Percentiles rank a stretch among this genome's conserved stretches.
Conservation (phyloP, 176 grass and related monocot genomes). For the Thinopyrum elongatum region DNA sequence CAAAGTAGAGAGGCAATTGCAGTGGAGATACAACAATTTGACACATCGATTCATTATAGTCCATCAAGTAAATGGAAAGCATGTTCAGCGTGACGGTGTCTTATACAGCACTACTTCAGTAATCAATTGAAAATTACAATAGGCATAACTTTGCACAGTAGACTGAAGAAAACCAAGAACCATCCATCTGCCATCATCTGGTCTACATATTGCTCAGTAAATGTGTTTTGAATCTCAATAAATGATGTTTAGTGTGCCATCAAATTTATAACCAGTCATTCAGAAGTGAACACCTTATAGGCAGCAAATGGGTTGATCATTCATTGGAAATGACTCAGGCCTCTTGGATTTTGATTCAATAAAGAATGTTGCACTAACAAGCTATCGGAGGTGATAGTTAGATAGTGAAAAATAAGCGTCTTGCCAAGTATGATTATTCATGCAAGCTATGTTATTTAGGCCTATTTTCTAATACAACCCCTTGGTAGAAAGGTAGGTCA, state of each 20-base stretch:
- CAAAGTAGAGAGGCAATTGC: neutral
- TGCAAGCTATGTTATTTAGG: neutral
- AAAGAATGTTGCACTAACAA: neutral
- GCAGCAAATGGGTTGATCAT: neutral
- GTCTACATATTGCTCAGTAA: neutral
- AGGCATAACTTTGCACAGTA: neutral
- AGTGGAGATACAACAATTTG: neutral
- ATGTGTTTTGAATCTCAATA: neutral
- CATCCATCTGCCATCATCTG: too few relatives aligned
- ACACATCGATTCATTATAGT: neutral
- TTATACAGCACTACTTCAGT: neutral
- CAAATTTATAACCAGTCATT: neutral
- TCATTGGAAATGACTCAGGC: neutral
- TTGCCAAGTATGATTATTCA: neutral
- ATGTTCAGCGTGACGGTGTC: neutral
- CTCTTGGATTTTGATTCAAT: neutral
- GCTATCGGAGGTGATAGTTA: neutral
- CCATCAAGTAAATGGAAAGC: neutral
- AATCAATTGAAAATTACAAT: neutral
- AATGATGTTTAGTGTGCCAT: neutral
- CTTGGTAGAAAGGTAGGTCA: neutral
- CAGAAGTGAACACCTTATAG: neutral
- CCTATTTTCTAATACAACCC: neutral
- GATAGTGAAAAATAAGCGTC: neutral
- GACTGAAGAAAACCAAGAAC: neutral